Evolutionary conservation across 495 filamentous ascomycete species (phyloP).

Genomic region (Eremomyces bilateralis): DNA sequence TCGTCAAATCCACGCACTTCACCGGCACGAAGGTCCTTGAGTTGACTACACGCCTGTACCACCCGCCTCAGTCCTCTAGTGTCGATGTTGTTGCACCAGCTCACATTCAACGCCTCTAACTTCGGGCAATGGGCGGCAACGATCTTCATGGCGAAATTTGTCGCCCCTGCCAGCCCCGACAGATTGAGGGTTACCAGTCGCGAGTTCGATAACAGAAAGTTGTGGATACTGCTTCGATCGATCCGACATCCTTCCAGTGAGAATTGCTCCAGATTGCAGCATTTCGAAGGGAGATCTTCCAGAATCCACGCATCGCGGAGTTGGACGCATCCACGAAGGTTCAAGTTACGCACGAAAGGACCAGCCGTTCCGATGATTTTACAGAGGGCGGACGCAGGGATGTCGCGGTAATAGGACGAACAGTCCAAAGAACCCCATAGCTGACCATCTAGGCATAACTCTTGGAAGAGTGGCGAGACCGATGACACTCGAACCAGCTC

Average conservation of each 20-base stretch:
- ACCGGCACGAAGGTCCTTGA: constrained; percentile 64
- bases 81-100: constrained; percentile 74
- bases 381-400: constrained; percentile 60
- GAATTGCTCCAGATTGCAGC: constrained; percentile 68
- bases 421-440: constrained; percentile 74
- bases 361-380: constrained; percentile 72
- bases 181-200: constrained; percentile 66
- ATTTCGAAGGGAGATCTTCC: constrained; percentile 55
- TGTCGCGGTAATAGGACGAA: constrained; percentile 66
- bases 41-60: constrained; percentile 42
- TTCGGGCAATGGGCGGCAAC: constrained; percentile 65
- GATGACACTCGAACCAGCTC: constrained; percentile 64
- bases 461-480: constrained; percentile 63
- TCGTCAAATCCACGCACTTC: constrained; percentile 66
- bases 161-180: constrained; percentile 56
- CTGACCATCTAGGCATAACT: constrained; percentile 86
- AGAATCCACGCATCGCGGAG: constrained; percentile 58
- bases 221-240: constrained; percentile 57
- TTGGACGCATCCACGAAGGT: constrained; percentile 55
- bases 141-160: constrained; percentile 69
- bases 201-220: constrained; percentile 55
- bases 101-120: constrained; percentile 65
- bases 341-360: constrained; percentile 77
- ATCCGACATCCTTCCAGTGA: constrained; percentile 78
- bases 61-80: constrained; percentile 59